Evolutionary conservation across 2,329 filamentous ascomycete species (phyloP).

Genomic region (Biscogniauxia marginata): DNA sequence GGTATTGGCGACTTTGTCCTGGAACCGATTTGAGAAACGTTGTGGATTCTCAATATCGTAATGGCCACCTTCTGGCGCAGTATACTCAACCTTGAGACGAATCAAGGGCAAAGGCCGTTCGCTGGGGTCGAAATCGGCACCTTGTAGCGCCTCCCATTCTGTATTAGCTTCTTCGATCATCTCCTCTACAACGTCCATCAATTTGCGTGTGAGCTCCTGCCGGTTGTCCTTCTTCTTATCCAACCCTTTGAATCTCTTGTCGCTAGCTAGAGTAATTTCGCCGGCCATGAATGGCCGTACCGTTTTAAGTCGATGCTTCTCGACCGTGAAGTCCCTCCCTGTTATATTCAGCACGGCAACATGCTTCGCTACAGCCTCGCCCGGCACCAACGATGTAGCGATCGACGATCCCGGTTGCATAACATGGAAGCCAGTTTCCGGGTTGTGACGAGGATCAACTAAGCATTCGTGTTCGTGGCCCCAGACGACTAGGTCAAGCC

Average conservation of each 20-base stretch:
- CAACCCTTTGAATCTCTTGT: conserved; percentile 73
- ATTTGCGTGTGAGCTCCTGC: conserved; percentile 71
- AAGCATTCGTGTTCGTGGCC: conserved; percentile 96
- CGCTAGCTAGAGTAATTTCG: conserved; percentile 75
- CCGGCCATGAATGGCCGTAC: conserved; percentile 88
- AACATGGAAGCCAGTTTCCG: conserved; percentile 87
- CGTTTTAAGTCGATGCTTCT: conserved; percentile 80
- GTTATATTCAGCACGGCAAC: conserved; percentile 83
- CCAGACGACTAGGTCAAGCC: conserved; percentile 91
- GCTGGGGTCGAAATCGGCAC: conserved; percentile 57
- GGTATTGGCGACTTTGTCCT: conserved; percentile 86
- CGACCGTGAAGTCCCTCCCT: conserved; percentile 75
- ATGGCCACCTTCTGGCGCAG: conserved; percentile 76
- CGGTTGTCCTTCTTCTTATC: conserved; percentile 82
- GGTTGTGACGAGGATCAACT: conserved; percentile 79
- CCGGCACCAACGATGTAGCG: conserved; percentile 85
- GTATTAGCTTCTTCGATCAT: conserved; percentile 82
- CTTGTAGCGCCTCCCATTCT: conserved; percentile 79
- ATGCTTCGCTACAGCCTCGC: conserved; percentile 88
- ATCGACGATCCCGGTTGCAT: conserved; percentile 98
- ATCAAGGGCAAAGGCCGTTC: conserved; percentile 76
- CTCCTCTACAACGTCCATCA: conserved; percentile 77
- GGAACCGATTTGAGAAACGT: conserved; percentile 89
- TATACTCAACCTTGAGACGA: conserved; percentile 86
- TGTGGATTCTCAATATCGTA: conserved; percentile 96